Base-by-base conservation (phyloP, 331 rosid species). In the Malus hybrid region DNA sequence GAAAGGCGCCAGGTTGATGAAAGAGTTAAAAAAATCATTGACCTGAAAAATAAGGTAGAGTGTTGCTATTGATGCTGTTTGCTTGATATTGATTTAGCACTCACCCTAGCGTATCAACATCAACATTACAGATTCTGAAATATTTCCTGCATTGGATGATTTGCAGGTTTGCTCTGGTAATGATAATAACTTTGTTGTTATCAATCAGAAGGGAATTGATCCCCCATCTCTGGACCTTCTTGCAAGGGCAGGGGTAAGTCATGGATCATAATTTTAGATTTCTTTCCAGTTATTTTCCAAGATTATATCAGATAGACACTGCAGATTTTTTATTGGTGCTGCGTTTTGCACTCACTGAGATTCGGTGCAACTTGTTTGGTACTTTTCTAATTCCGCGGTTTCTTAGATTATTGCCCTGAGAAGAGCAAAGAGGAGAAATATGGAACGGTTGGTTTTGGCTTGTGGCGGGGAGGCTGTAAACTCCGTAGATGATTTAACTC, bases 381-480 rank as follows among this genome's bases (percentile, higher is more conserved):
- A 34, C 36, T 79, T n/a, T 61, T 8, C 76, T 84, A 74, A 76
- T 71, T 5, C 36, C 6, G 29, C 48, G 29, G 1, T 36, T 56
- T 76, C 28, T 57, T 79, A 94, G 99, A 94, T 94, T 74, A 78
- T 94, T 85, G 99, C 97, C 65, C 92, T 94, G 42, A 87, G 99
- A 56, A 89, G 99, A 83, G 99, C 99, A 20, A 94, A 94, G 90
- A 92, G 92, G 82, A 94, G 99, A 85, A 94, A 94, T 83, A 94
- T 94, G 99, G 99, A 94, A 80, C 84, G 99, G 36, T 80, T 94
- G 93, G 96, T 94, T 81, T 83, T 94, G 87, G 95, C 97, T 70
- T 94, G 99, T 83, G 99, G 99, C 65, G 99, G 99, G 20, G 99
- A 94, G 87, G 96, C 97, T 6, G 84, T 94, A 32, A 90, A 94